A percentile compares a stretch with the other conserved stretches of the same genome.
Evolutionary conservation across 257 asterid species (phyloP).

Genomic region (Verbena officinalis): DNA sequence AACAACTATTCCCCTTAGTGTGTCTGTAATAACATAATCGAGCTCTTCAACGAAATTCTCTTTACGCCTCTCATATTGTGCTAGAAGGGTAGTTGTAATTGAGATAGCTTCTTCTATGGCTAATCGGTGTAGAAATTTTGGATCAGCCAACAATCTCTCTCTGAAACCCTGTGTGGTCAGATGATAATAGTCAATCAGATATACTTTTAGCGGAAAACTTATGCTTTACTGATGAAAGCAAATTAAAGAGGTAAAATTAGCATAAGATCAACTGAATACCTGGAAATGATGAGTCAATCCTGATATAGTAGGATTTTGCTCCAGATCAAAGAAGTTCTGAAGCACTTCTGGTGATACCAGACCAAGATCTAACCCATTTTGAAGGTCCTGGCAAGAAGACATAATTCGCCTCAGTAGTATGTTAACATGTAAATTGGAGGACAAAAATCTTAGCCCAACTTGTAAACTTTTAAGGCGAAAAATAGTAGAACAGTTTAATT

Average conservation of each 20-base stretch:
- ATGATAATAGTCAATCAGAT: constrained; percentile 16
- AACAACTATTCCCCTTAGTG: constrained; percentile 78
- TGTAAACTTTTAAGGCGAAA: constrained; percentile 9
- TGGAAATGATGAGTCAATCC: constrained; percentile 76
- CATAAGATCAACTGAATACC: constrained; percentile 40
- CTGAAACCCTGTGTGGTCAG: constrained; percentile 79
- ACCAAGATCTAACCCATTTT: constrained; percentile 93
- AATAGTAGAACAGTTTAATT: not conserved
- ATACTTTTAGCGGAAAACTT: not conserved
- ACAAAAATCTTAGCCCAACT: constrained; percentile 13
- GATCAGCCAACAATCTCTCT: constrained; percentile 93
- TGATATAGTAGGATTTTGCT: constrained; percentile 77
- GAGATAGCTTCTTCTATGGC: constrained; percentile 98
- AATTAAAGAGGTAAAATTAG: constrained; percentile 3
- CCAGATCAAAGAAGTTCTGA: constrained; percentile 88
- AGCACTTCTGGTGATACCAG: constrained; percentile 94
- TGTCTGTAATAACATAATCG: constrained; percentile 86
- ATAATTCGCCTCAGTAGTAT: constrained; percentile 20
- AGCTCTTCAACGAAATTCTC: constrained; percentile 83
- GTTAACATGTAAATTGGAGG: constrained; percentile 1
- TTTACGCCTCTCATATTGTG: constrained; percentile 89
- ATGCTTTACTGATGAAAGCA: constrained; percentile 4
- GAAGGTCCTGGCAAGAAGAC: constrained; percentile 72
- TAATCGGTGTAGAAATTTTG: constrained; percentile 79
- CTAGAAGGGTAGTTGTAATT: constrained; percentile 83